Conservation (phyloP, 108 stramenopile genomes). For the Cyclotella choctawhatcheeana region DNA sequence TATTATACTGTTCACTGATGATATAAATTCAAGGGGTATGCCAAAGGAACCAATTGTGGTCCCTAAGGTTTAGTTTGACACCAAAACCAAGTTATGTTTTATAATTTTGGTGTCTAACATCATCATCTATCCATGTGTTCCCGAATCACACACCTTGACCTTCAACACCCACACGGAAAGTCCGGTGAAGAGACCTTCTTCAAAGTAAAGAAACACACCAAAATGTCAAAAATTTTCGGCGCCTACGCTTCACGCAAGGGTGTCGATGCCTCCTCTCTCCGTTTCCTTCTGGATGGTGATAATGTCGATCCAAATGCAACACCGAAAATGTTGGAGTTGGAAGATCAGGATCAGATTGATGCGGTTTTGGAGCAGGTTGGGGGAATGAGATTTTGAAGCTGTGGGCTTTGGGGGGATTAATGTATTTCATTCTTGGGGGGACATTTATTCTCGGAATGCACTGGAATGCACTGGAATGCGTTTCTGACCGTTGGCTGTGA, state of each 20-base stretch:
- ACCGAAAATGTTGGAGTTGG: constrained; percentile 75
- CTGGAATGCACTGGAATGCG: too few relatives aligned
- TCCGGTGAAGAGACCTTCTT: constrained; percentile 82
- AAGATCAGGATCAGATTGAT: constrained; percentile 89
- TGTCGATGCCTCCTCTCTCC: constrained; percentile 56
- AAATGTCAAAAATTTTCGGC: constrained; percentile 78
- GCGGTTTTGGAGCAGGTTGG: constrained; percentile 66
- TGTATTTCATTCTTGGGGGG: too few relatives aligned
- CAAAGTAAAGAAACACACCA: constrained; percentile 84
- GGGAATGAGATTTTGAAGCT: constrained; percentile 1
- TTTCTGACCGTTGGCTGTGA: too few relatives aligned
- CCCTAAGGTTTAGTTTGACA: too few relatives aligned
- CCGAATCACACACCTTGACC: background rate
- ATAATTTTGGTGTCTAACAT: too few relatives aligned
- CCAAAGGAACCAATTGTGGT: too few relatives aligned
- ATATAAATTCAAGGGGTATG: too few relatives aligned
- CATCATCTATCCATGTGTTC: too few relatives aligned
- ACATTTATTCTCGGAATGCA: too few relatives aligned
- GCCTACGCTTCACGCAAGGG: constrained; percentile 79
- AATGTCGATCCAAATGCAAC: constrained; percentile 60
- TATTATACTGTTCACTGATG: too few relatives aligned
- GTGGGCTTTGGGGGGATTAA: background rate
- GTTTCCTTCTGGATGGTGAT: constrained; percentile 83
- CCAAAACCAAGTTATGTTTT: too few relatives aligned
- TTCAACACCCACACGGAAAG: constrained; percentile 10